Conservation (phyloP, 2,329 filamentous ascomycete species). For the Aschersonia sp. region DNA sequence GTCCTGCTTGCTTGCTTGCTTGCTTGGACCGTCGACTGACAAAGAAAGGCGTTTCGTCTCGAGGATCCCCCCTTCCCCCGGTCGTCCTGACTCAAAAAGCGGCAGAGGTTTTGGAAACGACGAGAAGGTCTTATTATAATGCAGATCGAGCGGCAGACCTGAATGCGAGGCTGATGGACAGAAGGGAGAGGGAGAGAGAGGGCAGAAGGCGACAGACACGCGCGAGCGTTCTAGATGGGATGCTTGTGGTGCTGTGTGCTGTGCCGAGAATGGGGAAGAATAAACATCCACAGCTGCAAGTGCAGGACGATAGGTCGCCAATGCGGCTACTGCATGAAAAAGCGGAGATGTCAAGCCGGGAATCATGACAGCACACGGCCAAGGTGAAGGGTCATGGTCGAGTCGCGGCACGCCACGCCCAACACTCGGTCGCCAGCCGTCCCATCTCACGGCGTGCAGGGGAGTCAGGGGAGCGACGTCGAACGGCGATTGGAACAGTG, state of each 20-base stretch:
- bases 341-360: slow-evolving; percentile 1
- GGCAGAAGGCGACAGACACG: not conserved
- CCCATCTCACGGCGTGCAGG: not conserved
- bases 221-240: not conserved
- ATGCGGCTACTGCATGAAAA: slow-evolving; percentile 1
- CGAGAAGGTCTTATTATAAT: not conserved
- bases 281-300: not conserved
- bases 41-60: not conserved
- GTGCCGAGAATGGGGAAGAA: not conserved
- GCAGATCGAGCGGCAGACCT: not conserved
- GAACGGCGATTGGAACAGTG: not conserved
- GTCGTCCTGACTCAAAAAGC: not conserved
- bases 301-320: not conserved
- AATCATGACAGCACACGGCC: not conserved
- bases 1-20: not conserved
- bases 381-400: not conserved
- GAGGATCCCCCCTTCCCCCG: not conserved
- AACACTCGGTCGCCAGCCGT: not conserved
- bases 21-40: not conserved
- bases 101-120: not conserved
- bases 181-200: not conserved
- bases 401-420: not conserved
- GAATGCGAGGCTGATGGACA: not conserved
- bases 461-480: not conserved
- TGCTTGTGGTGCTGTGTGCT: not conserved